phyloP scores from a whole-genome alignment of 176 grass and related monocot species.

The Avena sativa region DNA sequence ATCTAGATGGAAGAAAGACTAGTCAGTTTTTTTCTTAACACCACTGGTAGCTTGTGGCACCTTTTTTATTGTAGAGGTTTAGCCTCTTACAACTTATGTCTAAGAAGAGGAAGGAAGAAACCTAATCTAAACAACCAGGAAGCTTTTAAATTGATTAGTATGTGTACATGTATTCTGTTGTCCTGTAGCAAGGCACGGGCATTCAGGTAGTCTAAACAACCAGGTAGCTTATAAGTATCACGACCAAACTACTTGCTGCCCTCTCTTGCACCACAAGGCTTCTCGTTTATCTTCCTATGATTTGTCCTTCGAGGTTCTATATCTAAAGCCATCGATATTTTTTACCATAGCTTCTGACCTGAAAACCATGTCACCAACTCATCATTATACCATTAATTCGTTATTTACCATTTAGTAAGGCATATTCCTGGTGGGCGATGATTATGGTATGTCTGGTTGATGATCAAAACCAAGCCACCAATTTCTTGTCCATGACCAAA shows the following conservation, averaged over 20 bases:
- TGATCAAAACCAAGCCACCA: neutral
- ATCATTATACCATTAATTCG: neutral
- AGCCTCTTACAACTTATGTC: constrained; percentile 10
- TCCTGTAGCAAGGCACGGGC: too few species aligned
- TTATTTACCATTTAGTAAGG: constrained; percentile 11
- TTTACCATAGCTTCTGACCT: constrained; percentile 4
- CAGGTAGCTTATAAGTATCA: constrained; percentile 15
- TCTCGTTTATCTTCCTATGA: neutral
- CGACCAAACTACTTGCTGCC: constrained; percentile 9
- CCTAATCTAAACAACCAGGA: neutral
- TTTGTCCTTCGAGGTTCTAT: constrained; percentile 25
- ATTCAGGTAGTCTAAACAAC: neutral
- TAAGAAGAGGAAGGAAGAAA: neutral
- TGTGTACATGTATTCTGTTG: too few species aligned
- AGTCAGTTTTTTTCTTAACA: neutral
- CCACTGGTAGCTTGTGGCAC: neutral
- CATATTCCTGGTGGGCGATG: constrained; percentile 21
- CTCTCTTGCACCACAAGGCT: neutral
- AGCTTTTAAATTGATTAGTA: neutral
- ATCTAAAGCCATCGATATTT: neutral
- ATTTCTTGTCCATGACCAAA: neutral
- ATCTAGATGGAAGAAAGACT: constrained; percentile 7
- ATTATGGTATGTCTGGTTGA: constrained; percentile 2
- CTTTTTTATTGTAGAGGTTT: constrained; percentile 1
- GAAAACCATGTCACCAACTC: neutral